These are phyloP conservation scores for Inga laurina DNA, from an alignment of 306 rosid species.

Conservation along the genomic window DNA sequence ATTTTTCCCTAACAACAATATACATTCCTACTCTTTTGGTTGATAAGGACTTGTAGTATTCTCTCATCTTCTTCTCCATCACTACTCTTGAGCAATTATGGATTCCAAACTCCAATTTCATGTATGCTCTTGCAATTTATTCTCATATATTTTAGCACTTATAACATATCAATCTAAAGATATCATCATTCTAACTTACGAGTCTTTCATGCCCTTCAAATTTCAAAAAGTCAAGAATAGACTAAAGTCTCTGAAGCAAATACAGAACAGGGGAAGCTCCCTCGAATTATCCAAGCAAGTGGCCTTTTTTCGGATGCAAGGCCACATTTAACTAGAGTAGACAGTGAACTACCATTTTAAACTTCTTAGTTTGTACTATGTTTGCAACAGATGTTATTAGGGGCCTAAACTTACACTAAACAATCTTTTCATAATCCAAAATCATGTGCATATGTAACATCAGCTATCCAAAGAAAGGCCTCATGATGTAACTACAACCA, in stretches of 20 bases:
- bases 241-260: background rate
- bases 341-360: background rate
- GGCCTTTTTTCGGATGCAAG: background rate
- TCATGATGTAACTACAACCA: background rate
- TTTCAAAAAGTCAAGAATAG: background rate
- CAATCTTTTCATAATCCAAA: background rate
- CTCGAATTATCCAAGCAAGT: background rate
- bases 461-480: constrained; percentile 3
- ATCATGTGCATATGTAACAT: background rate
- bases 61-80: background rate
- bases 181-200: constrained; percentile 7
- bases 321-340: background rate
- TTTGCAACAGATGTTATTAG: background rate
- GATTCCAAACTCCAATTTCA: background rate
- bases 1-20: background rate
- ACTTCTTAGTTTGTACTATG: background rate
- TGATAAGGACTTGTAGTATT: background rate
- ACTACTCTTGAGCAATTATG: background rate
- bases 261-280: background rate
- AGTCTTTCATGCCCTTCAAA: background rate
- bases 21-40: background rate
- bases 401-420: background rate
- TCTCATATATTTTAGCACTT: background rate
- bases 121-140: background rate
- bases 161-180: background rate